Evolutionary conservation across 352 stramenopile species (phyloP), one percentile per base, ranked within the genome.

Genomic region (Globisporangium takayamanum): DNA sequence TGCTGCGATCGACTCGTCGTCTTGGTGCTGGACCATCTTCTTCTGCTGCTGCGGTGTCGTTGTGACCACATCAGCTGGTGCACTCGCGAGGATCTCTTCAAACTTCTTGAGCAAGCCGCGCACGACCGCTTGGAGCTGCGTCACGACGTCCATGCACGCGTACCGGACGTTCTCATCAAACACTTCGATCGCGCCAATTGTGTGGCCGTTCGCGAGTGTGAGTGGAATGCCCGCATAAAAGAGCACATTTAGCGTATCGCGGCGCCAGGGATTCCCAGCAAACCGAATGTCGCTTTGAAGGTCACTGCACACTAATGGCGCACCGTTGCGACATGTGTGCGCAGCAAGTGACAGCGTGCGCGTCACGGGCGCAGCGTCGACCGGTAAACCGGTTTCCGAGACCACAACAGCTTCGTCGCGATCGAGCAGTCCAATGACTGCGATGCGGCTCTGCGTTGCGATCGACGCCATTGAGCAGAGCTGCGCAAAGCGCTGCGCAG

Each of bases 151-250:
- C 39, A 71, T 70, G 58, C 84, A 94, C 20, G 70, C 76, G 50
- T 68, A 82, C 6, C 82, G 80, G 5, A 72, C 60, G 15, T 70
- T 69, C 20, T 33, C 41, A 54, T 90, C 82, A 53, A 84, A 88
- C 2, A 94, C 80, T 51, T 94, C 84, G 30, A 94, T 66, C 4
- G 70, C 67, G 22, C 84, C 84, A 36, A 94, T 70, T 20, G 81
- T 81, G 59, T 86, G 73, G 36, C 82, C 81, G 28, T 84, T 88
- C 26, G 72, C 75, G 10, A 94, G 73, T 39, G 78, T 74, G 20
- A 95, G 48, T 22, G 87, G 87, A 44, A 92, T 92, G 15, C 84
- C 88, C 1, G 81, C 84, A 55, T 95, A 94, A 47, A 95, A 94
- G 1, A 58, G 60, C 11, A 76, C 67, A 28, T 72, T 69, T 5